phyloP scores from a whole-genome alignment of 768 basidiomycete species.

The Leccinum broughii region DNA sequence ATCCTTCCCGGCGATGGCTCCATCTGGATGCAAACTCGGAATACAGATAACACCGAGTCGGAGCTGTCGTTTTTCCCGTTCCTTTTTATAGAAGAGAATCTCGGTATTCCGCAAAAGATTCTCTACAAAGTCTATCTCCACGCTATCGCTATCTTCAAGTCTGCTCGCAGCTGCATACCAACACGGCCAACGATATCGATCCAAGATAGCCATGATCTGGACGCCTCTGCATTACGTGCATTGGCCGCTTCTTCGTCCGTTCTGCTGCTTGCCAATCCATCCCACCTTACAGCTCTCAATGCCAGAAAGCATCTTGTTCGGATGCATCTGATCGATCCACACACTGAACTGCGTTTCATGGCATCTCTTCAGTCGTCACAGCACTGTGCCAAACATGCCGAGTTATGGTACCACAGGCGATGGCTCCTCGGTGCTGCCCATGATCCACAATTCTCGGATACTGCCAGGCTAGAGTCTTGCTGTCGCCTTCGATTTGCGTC shows the following conservation, averaged over 20 bases:
- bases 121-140: constrained; percentile 53
- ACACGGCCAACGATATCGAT: neutral
- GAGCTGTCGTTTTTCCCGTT: constrained; percentile 44
- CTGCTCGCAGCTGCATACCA: constrained; percentile 18
- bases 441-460: constrained; percentile 20
- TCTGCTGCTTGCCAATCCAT: constrained; percentile 66
- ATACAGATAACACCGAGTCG: constrained; percentile 13
- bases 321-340: constrained; percentile 36
- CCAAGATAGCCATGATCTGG: constrained; percentile 3
- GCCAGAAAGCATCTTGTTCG: constrained; percentile 53
- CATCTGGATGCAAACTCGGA: constrained; percentile 39
- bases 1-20: constrained; percentile 58
- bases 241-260: constrained; percentile 42
- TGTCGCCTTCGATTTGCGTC: constrained; percentile 26
- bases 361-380: constrained; percentile 50
- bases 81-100: constrained; percentile 54
- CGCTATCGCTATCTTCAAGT: constrained; percentile 40
- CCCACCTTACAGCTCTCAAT: constrained; percentile 69
- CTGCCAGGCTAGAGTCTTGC: neutral
- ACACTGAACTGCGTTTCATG: constrained; percentile 49
- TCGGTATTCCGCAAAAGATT: constrained; percentile 64
- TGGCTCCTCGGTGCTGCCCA: constrained; percentile 52
- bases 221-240: constrained; percentile 13
- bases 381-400: constrained; percentile 62
- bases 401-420: constrained; percentile 69